Base-by-base conservation (phyloP, 257 asterid species). In the Echium plantagineum region DNA sequence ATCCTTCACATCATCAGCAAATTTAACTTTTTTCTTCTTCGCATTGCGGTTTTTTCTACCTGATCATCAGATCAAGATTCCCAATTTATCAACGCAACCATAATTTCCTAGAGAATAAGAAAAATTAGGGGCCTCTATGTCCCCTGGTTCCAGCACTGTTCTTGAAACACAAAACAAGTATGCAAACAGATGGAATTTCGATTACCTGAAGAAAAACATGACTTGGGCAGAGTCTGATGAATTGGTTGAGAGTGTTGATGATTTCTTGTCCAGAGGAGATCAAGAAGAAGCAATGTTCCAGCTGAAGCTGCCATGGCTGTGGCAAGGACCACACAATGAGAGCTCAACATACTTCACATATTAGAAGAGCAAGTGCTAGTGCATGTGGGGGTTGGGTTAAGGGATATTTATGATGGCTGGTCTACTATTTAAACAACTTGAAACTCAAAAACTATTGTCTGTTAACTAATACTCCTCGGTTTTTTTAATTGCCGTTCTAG, bases 281-380 rank as follows among this genome's bases (percentile, higher is more conserved):
- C 94, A 58, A 83, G 74, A 55, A 90, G 81, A 61, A 86, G 46
- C 7, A 83, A 54, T 58, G 90, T 76, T 31, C 86, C 94, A 5
- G 85, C 97, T 24, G 97, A 90, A 38, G 85, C 87, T 0, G 89
- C 94, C 85, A 90, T 78, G 57, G 94, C 95, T 19, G 97, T 84
- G 42, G 95, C 97, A 30, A 86, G 63, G 57, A 83, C 94, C 10
- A 82, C 32, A 54, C 83, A 87, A 61, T 84, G 91, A 21, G 89
- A 74, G 5, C 83, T 72, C 84, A 82, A 65, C 74, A 79, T 63
- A 15, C 74, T 64, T n/a, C 79, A 69, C 83, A 77, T 75, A 10
- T 20, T 21, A 48, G 57, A 35, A 35, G 10, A 10, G 47, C 47
- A 35, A 35, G 47, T 35, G 32, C 32, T 0, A 3, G 32, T 28